Conservation (phyloP, 116 monocot species). For the Iris pallida region DNA sequence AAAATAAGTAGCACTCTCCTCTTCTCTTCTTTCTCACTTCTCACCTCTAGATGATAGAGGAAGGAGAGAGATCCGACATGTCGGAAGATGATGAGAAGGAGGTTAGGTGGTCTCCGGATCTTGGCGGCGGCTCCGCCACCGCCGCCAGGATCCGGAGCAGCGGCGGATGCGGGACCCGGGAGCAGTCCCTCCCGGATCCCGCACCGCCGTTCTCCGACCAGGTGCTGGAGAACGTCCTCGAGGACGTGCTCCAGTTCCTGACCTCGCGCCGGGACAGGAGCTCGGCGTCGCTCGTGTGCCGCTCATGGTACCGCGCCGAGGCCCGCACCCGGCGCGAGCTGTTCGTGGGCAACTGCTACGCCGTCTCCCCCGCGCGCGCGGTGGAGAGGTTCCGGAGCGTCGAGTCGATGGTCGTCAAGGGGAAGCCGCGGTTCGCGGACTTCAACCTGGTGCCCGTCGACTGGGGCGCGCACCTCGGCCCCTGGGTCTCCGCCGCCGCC, state of each 20-base stretch:
- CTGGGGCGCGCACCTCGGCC: conserved; percentile 61
- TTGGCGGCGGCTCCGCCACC: not conserved
- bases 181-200: not conserved
- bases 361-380: conserved; percentile 51
- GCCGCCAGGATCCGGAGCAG: not conserved
- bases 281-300: conserved; percentile 65
- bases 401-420: conserved; percentile 53
- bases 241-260: conserved; percentile 67
- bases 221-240: conserved; percentile 70
- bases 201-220: conserved; percentile 44
- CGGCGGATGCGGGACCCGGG: not conserved
- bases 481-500: conserved; percentile 47
- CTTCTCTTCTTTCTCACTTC: not conserved
- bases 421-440: conserved; percentile 81
- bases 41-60: conserved; percentile 7
- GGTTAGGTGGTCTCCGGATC: not conserved
- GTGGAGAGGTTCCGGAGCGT: conserved; percentile 38
- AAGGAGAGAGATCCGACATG: conserved; percentile 4
- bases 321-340: conserved; percentile 62
- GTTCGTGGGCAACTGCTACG: conserved; percentile 89
- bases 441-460: conserved; percentile 66
- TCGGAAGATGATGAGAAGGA: conserved; percentile 20
- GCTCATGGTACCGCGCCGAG: conserved; percentile 65
- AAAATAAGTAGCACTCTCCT: not conserved
- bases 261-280: conserved; percentile 51